Conservation (phyloP, 768 basidiomycete species). For the Boletus speciosus region DNA sequence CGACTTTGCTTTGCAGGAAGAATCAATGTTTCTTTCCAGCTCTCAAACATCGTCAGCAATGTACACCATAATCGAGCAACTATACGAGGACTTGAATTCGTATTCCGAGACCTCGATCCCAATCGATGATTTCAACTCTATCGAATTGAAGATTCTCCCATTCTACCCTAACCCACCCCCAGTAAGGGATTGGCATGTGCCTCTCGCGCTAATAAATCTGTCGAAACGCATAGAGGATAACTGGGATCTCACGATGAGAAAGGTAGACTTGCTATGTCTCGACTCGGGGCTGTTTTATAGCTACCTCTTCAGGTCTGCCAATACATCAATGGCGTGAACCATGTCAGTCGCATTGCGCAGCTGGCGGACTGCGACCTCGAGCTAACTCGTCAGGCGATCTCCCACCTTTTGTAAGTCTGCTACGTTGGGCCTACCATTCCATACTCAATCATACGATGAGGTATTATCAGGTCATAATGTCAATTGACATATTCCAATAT, state of each 20-base stretch:
- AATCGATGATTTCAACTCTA: conserved; percentile 88
- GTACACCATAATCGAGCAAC: conserved; percentile 86
- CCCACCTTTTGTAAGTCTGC: conserved; percentile 74
- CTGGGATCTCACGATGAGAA: conserved; percentile 94
- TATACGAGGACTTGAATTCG: conserved; percentile 96
- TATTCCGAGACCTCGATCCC: conserved; percentile 94
- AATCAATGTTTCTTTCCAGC: conserved; percentile 83
- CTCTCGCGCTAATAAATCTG: conserved; percentile 83
- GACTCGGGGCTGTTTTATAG: background rate
- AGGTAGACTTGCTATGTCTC: conserved; percentile 44
- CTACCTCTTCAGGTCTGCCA: conserved; percentile 50
- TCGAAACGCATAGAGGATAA: conserved; percentile 79
- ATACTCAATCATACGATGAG: conserved; percentile 37
- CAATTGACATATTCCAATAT: conserved; percentile 95
- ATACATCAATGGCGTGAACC: conserved; percentile 87
- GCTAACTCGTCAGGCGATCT: conserved; percentile 80
- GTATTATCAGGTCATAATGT: conserved; percentile 96
- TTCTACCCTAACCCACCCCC: conserved; percentile 92
- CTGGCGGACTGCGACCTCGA: conserved; percentile 85
- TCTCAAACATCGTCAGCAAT: conserved; percentile 62
- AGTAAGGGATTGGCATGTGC: conserved; percentile 95
- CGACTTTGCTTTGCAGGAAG: conserved; percentile 53
- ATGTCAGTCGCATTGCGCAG: conserved; percentile 86
- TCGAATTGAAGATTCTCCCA: conserved; percentile 94
- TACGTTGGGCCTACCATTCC: background rate